These are phyloP conservation scores for Saccharomyces hybrid DNA, from an alignment of 1,139 yeast species.

Conservation along the genomic window DNA sequence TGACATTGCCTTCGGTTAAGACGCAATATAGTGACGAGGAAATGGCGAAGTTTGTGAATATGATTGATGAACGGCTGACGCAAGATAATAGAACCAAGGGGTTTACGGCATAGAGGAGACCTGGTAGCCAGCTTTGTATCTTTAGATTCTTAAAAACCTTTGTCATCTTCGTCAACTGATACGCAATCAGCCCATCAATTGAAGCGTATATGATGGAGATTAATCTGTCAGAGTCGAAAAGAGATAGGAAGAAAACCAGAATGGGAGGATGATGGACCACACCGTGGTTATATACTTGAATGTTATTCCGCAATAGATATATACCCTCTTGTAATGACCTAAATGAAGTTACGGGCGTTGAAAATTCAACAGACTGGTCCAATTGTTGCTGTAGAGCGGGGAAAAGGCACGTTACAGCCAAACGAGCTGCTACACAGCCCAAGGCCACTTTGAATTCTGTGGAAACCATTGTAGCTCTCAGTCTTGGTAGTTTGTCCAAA, in stretches of 20 bases:
- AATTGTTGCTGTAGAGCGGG: constrained; percentile 28
- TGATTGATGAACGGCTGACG: constrained; percentile 59
- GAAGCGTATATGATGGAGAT: constrained; percentile 16
- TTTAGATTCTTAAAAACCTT: constrained; percentile 19
- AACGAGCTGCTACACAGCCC: constrained; percentile 6
- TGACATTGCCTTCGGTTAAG: constrained; percentile 32
- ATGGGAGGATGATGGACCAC: constrained; percentile 82
- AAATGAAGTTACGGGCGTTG: constrained; percentile 35
- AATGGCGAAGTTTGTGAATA: constrained; percentile 52
- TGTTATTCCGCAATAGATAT: constrained; percentile 50
- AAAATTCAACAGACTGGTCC: constrained; percentile 58
- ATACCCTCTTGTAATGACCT: constrained; percentile 68
- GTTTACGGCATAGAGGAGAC: constrained; percentile 64
- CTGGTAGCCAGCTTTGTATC: constrained; percentile 40
- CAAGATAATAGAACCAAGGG: constrained; percentile 68
- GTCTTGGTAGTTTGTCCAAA: background rate
- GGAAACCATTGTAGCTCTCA: background rate
- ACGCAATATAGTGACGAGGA: constrained; percentile 45
- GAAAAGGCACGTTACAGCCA: constrained; percentile 16
- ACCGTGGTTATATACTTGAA: constrained; percentile 75
- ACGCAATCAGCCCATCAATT: constrained; percentile 37
- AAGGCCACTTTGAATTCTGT: background rate
- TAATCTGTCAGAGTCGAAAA: constrained; percentile 28
- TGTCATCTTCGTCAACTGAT: constrained; percentile 31
- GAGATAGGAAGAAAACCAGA: constrained; percentile 43